These are phyloP conservation scores for Hydnomerulius pinastri DNA, from an alignment of 768 basidiomycete species.

Conservation along the genomic window DNA sequence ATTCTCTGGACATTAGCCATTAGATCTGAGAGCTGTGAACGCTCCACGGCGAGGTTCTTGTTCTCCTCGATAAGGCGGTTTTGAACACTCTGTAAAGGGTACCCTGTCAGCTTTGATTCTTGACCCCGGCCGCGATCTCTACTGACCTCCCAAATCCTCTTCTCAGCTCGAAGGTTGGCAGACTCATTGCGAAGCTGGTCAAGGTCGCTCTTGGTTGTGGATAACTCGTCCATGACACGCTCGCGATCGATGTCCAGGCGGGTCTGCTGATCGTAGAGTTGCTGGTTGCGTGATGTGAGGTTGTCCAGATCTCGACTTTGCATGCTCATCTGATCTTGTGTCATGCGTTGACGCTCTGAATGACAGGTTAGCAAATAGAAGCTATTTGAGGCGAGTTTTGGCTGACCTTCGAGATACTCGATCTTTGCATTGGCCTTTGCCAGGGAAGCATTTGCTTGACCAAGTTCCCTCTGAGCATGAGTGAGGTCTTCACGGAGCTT, in stretches of 20 bases:
- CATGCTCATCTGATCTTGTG: constrained; percentile 65
- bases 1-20: constrained; percentile 90
- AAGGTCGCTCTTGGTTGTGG: constrained; percentile 55
- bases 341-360: constrained; percentile 68
- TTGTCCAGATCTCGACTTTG: constrained; percentile 68
- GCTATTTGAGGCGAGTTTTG: neutral
- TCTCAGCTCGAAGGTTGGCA: constrained; percentile 90
- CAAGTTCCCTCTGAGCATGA: constrained; percentile 65
- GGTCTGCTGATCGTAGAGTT: constrained; percentile 72
- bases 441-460: constrained; percentile 61
- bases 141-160: constrained; percentile 87
- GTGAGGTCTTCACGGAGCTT: constrained; percentile 71
- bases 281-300: constrained; percentile 65
- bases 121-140: no score
- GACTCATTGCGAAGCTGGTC: constrained; percentile 85
- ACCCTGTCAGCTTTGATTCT: constrained; percentile 2
- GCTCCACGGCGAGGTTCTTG: constrained; percentile 73
- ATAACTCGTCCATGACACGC: constrained; percentile 67
- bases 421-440: constrained; percentile 85
- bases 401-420: constrained; percentile 74
- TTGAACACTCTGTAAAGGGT: constrained; percentile 66
- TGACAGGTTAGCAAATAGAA: neutral
- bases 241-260: constrained; percentile 75
- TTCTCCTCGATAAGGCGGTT: constrained; percentile 84
- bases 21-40: constrained; percentile 82